A percentile compares a stretch with the other conserved stretches of the same genome.
Evolutionary conservation across 768 basidiomycete genomes (phyloP).

Genomic region (Tephrocybe sp.): DNA sequence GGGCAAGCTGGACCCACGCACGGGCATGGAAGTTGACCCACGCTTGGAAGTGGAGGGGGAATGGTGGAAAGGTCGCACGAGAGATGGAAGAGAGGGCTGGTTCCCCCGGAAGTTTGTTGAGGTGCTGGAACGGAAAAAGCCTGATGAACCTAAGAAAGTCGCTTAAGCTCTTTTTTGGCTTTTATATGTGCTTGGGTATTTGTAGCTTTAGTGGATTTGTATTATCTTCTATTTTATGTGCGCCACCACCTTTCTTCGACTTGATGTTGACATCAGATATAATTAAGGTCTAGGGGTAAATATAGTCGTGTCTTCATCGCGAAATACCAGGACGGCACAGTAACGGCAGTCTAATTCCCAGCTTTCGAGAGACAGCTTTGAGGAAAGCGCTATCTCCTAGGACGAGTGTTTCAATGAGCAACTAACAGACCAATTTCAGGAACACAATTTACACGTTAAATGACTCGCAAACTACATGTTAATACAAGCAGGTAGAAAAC

Average conservation of each 20-base stretch:
- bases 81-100: constrained; percentile 92
- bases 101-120: constrained; percentile 92
- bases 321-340: too few relatives aligned
- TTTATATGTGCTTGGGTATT: background rate
- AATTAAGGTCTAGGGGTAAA: too few relatives aligned
- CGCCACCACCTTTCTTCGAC: background rate
- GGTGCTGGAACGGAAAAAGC: constrained; percentile 47
- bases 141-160: constrained; percentile 24
- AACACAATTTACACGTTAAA: too few relatives aligned
- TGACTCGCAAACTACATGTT: too few relatives aligned
- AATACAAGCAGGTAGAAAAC: too few relatives aligned
- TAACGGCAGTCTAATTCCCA: too few relatives aligned
- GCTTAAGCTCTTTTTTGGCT: constrained; percentile 5
- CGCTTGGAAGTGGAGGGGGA: constrained; percentile 63
- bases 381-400: too few relatives aligned
- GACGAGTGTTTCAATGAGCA: too few relatives aligned
- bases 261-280: constrained; percentile 5
- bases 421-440: too few relatives aligned
- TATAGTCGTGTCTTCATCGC: too few relatives aligned
- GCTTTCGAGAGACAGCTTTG: too few relatives aligned
- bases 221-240: background rate
- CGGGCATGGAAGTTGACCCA: constrained; percentile 67
- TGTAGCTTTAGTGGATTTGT: background rate
- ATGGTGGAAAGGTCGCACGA: constrained; percentile 94
- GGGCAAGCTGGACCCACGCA: constrained; percentile 70